Conservation (phyloP, 2,329 filamentous ascomycete genomes). For the Juglanconis juglandina region DNA sequence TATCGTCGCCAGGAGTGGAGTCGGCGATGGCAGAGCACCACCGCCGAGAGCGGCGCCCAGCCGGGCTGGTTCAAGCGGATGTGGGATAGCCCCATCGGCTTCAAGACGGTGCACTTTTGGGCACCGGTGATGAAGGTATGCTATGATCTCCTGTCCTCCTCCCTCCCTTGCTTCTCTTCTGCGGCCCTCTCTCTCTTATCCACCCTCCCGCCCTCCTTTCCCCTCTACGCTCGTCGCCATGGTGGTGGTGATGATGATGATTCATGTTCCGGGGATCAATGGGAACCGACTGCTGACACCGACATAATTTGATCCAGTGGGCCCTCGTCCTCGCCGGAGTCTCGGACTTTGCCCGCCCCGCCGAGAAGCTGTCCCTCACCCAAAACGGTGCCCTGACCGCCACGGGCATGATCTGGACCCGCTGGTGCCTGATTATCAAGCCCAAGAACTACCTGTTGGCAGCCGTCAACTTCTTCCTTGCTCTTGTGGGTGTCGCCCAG, state of each 20-base stretch:
- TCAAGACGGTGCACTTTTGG: slow-evolving; percentile 99
- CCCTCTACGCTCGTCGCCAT: too few species aligned
- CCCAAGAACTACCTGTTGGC: slow-evolving; percentile 93
- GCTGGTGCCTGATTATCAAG: slow-evolving; percentile 97
- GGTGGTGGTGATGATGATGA: too few species aligned
- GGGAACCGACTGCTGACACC: background rate
- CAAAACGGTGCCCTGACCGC: slow-evolving; percentile 88
- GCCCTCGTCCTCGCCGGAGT: slow-evolving; percentile 86
- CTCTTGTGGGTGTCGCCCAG: slow-evolving; percentile 80
- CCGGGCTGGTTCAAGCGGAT: slow-evolving; percentile 68
- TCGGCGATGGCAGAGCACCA: slow-evolving; percentile 70
- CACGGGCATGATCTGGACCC: slow-evolving; percentile 95
- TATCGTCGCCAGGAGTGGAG: slow-evolving; percentile 42
- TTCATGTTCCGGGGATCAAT: too few species aligned
- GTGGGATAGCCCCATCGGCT: slow-evolving; percentile 76
- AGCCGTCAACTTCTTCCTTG: slow-evolving; percentile 97
- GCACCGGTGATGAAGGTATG: slow-evolving; percentile 82
- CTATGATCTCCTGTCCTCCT: background rate
- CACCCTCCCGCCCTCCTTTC: too few species aligned
- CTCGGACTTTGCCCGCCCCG: slow-evolving; percentile 86
- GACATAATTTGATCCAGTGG: slow-evolving; percentile 64
- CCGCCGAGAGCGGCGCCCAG: slow-evolving; percentile 32
- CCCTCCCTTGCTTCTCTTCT: too few species aligned
- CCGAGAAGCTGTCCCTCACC: slow-evolving; percentile 86
- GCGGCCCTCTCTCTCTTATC: background rate